Evolutionary conservation across 257 asterid genomes (phyloP).

Genomic region (Gardenia jasminoides): DNA sequence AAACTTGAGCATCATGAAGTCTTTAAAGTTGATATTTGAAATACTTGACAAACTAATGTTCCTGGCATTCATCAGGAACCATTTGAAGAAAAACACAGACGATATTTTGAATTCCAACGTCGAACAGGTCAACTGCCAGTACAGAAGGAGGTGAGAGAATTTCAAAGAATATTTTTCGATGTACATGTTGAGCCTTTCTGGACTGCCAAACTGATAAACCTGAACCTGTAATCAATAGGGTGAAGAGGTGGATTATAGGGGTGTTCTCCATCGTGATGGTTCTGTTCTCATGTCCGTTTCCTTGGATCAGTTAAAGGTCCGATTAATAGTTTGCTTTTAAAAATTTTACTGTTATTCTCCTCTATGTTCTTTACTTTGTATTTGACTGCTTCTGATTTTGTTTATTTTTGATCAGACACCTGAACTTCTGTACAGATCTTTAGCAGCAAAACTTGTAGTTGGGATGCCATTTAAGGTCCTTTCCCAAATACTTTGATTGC

Average conservation of each 20-base stretch:
- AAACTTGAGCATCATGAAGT: slow-evolving; percentile 13
- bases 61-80: slow-evolving; percentile 52
- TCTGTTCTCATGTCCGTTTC: slow-evolving; percentile 94
- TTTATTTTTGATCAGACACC: slow-evolving; percentile 54
- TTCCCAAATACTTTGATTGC: slow-evolving; percentile 12
- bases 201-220: slow-evolving; percentile 16
- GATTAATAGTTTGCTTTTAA: background rate
- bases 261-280: slow-evolving; percentile 99
- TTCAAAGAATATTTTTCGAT: slow-evolving; percentile 12
- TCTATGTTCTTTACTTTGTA: background rate
- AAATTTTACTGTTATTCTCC: background rate
- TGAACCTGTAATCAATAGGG: slow-evolving; percentile 49
- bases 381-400: slow-evolving; percentile 11
- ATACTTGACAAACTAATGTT: slow-evolving; percentile 10
- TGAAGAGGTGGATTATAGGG: slow-evolving; percentile 95
- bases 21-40: slow-evolving; percentile 16
- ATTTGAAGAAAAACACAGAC: slow-evolving; percentile 90
- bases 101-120: slow-evolving; percentile 93
- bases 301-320: slow-evolving; percentile 90
- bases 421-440: slow-evolving; percentile 79
- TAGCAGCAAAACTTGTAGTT: slow-evolving; percentile 82
- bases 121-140: slow-evolving; percentile 87
- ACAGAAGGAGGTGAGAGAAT: slow-evolving; percentile 72
- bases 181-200: slow-evolving; percentile 5
- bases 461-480: slow-evolving; percentile 98